Percentiles rank a stretch among this genome's conserved stretches.
phyloP scores from a whole-genome alignment of 495 filamentous ascomycete genomes.

The Polyplosphaeria fusca region DNA sequence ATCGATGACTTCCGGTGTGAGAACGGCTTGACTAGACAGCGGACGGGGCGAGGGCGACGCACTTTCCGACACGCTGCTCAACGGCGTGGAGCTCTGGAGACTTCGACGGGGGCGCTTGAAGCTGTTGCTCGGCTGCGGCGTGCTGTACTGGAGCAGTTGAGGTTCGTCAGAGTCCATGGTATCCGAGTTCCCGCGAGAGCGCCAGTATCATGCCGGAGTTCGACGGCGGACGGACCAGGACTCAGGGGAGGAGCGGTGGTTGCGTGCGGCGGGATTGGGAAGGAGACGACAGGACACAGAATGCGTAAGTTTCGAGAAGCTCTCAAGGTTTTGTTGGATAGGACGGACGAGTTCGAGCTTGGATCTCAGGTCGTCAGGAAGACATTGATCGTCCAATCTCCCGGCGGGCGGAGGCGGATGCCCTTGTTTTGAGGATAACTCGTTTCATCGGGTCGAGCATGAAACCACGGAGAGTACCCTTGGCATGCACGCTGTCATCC shows the following conservation, averaged over 20 bases:
- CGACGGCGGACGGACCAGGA: constrained; percentile 24
- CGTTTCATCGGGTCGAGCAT: constrained; percentile 29
- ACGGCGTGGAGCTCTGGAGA: constrained; percentile 29
- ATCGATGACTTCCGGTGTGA: constrained; percentile 31
- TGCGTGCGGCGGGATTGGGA: constrained; percentile 3
- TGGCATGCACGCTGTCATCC: constrained; percentile 35
- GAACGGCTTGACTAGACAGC: constrained; percentile 15
- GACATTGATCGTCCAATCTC: constrained; percentile 32
- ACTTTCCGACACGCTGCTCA: constrained; percentile 30
- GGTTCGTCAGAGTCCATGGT: constrained; percentile 33
- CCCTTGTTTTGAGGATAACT: constrained; percentile 33
- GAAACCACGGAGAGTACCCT: constrained; percentile 30
- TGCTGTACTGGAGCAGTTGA: constrained; percentile 28
- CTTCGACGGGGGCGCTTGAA: constrained; percentile 32
- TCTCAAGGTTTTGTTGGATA: constrained; percentile 15
- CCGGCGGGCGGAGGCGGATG: constrained; percentile 28
- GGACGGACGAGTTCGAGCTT: constrained; percentile 5
- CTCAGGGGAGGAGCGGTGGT: constrained; percentile 5
- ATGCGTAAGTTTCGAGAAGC: constrained; percentile 22
- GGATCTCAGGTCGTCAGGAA: constrained; percentile 26
- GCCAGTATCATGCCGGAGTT: constrained; percentile 31
- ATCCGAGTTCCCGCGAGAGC: constrained; percentile 10
- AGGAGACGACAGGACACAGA: constrained; percentile 6
- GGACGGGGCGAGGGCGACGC: constrained; percentile 30
- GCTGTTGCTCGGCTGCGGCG: constrained; percentile 24